Evolutionary conservation across 805 yeast species (phyloP).

Genomic region (Candida insectorum): DNA sequence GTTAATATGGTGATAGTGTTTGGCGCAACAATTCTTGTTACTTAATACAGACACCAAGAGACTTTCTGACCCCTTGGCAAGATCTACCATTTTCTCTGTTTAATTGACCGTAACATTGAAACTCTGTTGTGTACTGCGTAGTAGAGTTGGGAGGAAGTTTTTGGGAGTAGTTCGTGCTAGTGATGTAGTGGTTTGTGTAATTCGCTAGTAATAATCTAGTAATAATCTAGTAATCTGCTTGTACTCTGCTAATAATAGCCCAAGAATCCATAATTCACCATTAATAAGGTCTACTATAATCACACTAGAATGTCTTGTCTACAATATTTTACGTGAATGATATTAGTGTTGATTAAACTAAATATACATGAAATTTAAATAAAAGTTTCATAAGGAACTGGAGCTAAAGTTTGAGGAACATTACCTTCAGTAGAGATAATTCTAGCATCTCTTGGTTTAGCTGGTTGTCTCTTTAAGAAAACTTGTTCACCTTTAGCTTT

Average conservation of each 20-base stretch:
- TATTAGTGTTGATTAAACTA: conserved; percentile 11
- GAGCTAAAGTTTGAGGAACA: conserved; percentile 96
- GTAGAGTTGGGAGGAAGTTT: too few relatives aligned
- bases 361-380: conserved; percentile 53
- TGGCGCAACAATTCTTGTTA: conserved; percentile 51
- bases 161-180: too few relatives aligned
- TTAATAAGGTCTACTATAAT: too few relatives aligned
- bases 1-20: conserved; percentile 45
- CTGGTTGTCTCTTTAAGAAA: conserved; percentile 97
- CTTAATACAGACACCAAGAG: conserved; percentile 41
- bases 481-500: conserved; percentile 90
- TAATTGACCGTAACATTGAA: too few relatives aligned
- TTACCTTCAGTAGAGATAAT: conserved; percentile 76
- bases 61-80: conserved; percentile 39
- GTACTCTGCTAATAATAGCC: too few relatives aligned
- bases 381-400: conserved; percentile 99
- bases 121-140: too few relatives aligned
- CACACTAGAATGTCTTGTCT: too few relatives aligned
- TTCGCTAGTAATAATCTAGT: too few relatives aligned
- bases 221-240: too few relatives aligned
- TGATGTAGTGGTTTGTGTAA: too few relatives aligned
- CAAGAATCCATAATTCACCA: too few relatives aligned
- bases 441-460: conserved; percentile 92
- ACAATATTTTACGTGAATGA: conserved; percentile 10
- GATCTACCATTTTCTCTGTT: too few relatives aligned